Conservation (phyloP, 495 filamentous ascomycete species). For the Bathelium albidoporum region DNA sequence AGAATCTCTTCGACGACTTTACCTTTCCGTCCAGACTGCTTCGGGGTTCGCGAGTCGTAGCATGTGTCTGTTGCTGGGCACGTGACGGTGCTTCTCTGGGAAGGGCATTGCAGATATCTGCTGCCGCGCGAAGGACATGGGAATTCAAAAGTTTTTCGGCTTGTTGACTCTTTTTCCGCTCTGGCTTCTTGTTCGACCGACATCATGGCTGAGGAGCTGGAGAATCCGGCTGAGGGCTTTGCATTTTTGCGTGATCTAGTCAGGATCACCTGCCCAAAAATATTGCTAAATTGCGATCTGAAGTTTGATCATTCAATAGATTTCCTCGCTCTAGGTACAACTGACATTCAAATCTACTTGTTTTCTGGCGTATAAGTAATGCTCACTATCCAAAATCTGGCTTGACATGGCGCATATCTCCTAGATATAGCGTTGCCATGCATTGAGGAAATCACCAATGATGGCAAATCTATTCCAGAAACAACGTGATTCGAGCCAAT, state of each 20-base stretch:
- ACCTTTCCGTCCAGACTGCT: background rate
- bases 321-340: background rate
- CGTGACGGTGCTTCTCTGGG: background rate
- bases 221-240: background rate
- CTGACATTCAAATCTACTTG: background rate
- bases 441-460: no score
- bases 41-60: background rate
- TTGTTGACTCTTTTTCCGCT: background rate
- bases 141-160: slow-evolving; percentile 1
- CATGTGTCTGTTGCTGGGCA: background rate
- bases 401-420: no score
- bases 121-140: background rate
- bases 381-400: no score
- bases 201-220: background rate
- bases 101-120: background rate
- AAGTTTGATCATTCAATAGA: slow-evolving; percentile 3
- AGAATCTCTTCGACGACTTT: background rate
- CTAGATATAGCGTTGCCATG: no score
- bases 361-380: background rate
- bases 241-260: background rate
- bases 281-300: slow-evolving; percentile 2
- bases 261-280: slow-evolving; percentile 2
- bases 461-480: no score
- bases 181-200: background rate
- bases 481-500: no score